Evolutionary conservation across 2,329 filamentous ascomycete species (phyloP).

Genomic region (Calonectria pteridis): DNA sequence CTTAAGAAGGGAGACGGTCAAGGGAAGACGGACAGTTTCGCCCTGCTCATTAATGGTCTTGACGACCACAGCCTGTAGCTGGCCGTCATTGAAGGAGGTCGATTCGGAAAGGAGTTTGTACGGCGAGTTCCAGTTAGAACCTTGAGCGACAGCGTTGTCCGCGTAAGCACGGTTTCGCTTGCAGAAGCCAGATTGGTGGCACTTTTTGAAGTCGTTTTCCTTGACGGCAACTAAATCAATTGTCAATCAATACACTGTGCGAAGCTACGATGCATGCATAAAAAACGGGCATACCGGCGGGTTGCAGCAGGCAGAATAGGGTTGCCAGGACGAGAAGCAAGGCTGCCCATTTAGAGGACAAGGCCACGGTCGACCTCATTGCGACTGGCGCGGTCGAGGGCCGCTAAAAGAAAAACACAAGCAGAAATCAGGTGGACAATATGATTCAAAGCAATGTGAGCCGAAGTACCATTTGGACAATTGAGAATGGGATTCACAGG

Average conservation of each 20-base stretch:
- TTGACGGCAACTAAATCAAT: slow-evolving; percentile 80
- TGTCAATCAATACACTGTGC: slow-evolving; percentile 30
- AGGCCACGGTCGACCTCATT: slow-evolving; percentile 65
- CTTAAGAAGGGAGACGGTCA: slow-evolving; percentile 89
- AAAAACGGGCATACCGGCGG: slow-evolving; percentile 69
- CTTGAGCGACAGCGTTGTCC: slow-evolving; percentile 76
- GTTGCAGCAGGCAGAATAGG: slow-evolving; percentile 71
- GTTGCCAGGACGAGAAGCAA: slow-evolving; percentile 70
- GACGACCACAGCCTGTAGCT: slow-evolving; percentile 83
- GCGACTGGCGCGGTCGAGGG: slow-evolving; percentile 39
- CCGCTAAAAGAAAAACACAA: slow-evolving; percentile 26
- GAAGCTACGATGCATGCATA: background rate
- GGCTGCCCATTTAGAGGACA: slow-evolving; percentile 74
- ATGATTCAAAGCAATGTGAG: background rate
- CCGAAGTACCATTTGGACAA: slow-evolving; percentile 17
- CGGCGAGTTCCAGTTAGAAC: slow-evolving; percentile 80
- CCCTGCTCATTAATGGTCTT: slow-evolving; percentile 77
- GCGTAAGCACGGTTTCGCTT: slow-evolving; percentile 93
- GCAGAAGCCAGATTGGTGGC: slow-evolving; percentile 95
- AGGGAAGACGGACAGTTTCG: slow-evolving; percentile 81
- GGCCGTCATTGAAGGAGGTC: slow-evolving; percentile 81
- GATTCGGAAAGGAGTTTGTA: slow-evolving; percentile 82
- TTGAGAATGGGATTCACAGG: slow-evolving; percentile 22
- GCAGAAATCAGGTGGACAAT: slow-evolving; percentile 13
- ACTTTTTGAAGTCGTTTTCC: slow-evolving; percentile 97